Evolutionary conservation across 2,329 filamentous ascomycete genomes (phyloP), one percentile per base, ranked within the genome.

Genomic region (Hypoxylon sp.): DNA sequence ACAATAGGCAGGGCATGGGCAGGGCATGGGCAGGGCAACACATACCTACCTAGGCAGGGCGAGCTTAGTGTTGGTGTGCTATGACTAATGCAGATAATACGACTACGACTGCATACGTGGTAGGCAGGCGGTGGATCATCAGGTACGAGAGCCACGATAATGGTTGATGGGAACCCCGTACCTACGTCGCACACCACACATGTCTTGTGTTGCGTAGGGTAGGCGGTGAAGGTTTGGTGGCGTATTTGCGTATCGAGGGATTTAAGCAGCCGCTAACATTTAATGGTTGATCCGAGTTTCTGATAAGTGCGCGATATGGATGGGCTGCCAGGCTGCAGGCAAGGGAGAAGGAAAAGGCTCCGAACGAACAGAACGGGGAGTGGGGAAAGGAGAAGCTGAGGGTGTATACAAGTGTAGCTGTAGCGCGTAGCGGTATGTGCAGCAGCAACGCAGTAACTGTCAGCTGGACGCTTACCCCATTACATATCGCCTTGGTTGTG

Each of bases 11-110:
- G 37, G 37, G 37, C 37, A 17, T 41, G 20, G 37, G 37, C 37
- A 41, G 37, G 37, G n/a, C 37, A 39, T n/a, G n/a, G n/a, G n/a
- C n/a, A n/a, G n/a, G n/a, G n/a, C n/a, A n/a, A n/a, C n/a, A n/a
- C n/a, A 26, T 7, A 26, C 24, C 4, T 4, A 26, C 24, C 24
- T 41, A 41, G 49, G 24, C 55, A 59, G 59, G 59, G 65, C 57
- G 57, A 37, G 65, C 50, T 49, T 57, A 56, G 62, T 58, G 59
- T 57, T 57, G 34, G 43, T 48, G 59, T 58, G 43, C 44, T 49
- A 65, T 61, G 57, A 61, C 59, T 59, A 87, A 87, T 20, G 81
- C 81, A 13, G 56, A 65, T 65, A 63, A 64, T 65, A 52, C 30
- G 56, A 43, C 54, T 65, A 52, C 30, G 56, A 43, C 54, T 50